Conservation (phyloP, 2,329 filamentous ascomycete genomes). For the Byssochlamys sp. region DNA sequence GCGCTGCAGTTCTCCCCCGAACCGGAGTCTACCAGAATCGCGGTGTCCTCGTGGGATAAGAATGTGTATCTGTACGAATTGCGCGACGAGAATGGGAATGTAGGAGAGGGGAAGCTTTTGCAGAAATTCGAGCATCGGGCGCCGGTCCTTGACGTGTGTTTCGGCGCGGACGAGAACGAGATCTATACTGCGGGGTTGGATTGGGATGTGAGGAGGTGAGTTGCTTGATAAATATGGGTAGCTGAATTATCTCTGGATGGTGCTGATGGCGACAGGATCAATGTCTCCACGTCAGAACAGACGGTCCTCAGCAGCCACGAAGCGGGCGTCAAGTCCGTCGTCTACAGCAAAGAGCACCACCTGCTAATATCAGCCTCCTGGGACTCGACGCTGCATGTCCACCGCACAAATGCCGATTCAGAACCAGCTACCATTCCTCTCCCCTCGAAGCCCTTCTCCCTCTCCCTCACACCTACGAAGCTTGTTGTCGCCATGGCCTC, state of each 20-base stretch:
- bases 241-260: no score
- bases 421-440: constrained; percentile 58
- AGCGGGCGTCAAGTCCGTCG: constrained; percentile 70
- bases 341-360: constrained; percentile 66
- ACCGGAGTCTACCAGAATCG: constrained; percentile 62
- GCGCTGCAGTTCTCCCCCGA: constrained; percentile 73
- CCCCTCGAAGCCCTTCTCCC: constrained; percentile 78
- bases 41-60: constrained; percentile 93
- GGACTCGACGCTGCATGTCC: constrained; percentile 83
- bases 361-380: constrained; percentile 84
- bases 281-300: constrained; percentile 63
- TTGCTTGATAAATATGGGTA: background rate
- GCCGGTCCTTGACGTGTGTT: constrained; percentile 84
- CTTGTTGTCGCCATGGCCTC: constrained; percentile 92
- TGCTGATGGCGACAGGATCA: constrained; percentile 42
- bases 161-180: constrained; percentile 70
- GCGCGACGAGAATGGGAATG: constrained; percentile 43
- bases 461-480: constrained; percentile 69
- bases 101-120: constrained; percentile 54
- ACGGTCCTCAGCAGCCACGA: constrained; percentile 68
- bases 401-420: constrained; percentile 51
- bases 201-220: constrained; percentile 68
- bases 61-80: constrained; percentile 83
- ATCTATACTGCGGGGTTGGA: constrained; percentile 82
- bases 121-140: constrained; percentile 70